phyloP scores from a whole-genome alignment of 148 eudicot species.

The Beta vulgaris region DNA sequence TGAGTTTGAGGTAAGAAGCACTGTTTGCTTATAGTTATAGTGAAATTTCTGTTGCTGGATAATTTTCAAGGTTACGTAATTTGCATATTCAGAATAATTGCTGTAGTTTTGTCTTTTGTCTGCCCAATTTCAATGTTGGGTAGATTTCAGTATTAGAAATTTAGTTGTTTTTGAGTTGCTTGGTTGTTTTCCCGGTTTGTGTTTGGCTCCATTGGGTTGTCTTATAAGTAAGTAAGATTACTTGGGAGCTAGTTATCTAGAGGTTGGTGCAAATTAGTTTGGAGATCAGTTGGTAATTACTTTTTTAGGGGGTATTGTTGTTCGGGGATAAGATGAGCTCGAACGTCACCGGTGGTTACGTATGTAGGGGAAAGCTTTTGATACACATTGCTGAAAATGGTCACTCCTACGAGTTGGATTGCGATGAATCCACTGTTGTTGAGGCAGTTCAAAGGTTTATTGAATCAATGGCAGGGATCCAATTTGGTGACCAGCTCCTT shows the following conservation, averaged over 20 bases:
- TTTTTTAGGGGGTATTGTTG: not conserved
- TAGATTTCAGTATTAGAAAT: not conserved
- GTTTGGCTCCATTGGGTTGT: constrained; percentile 1
- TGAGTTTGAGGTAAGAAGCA: not conserved
- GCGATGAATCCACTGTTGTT: constrained; percentile 65
- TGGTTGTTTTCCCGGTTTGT: constrained; percentile 1
- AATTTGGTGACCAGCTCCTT: constrained; percentile 73
- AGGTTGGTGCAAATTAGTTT: not conserved
- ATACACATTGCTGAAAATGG: constrained; percentile 94
- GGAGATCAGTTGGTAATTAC: not conserved
- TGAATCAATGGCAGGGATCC: constrained; percentile 66
- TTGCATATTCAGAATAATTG: too few species aligned
- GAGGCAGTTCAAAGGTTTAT: constrained; percentile 61
- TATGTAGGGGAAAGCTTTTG: constrained; percentile 56
- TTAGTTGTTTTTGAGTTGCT: not conserved
- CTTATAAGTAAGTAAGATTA: not conserved
- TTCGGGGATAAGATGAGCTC: constrained; percentile 62
- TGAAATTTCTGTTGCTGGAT: not conserved
- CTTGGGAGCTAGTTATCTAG: constrained; percentile 4
- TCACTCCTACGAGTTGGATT: constrained; percentile 72
- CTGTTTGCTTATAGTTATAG: not conserved
- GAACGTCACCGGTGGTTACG: constrained; percentile 38
- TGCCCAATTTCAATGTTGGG: not conserved
- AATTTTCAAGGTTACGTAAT: too few species aligned
- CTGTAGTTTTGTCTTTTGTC: not conserved